Evolutionary conservation across 192 early-diverging fungal genomes (phyloP), one percentile per base, ranked within the genome.

Genomic region (Physocladia obscura): DNA sequence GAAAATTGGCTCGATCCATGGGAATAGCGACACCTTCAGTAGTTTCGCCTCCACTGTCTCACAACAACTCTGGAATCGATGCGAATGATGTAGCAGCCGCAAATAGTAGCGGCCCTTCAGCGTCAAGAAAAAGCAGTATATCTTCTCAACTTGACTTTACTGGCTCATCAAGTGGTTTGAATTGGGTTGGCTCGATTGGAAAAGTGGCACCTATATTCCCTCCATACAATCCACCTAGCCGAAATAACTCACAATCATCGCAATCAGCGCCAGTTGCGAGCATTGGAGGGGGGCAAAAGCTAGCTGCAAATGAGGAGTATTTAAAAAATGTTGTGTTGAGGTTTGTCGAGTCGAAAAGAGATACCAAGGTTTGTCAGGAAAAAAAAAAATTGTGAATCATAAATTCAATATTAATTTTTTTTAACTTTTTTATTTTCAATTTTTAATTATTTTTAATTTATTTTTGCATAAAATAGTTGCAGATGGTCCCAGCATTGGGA

Each of bases 271-370:
- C 49, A 44, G 21, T 22, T 39, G 60, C 39, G 8, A 11, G 22
- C 4, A n/a, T n/a, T n/a, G n/a, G n/a, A n/a, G n/a, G n/a, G n/a
- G n/a, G n/a, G n/a, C n/a, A n/a, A n/a, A 59, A 59, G 35, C 50
- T 68, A 22, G 62, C 61, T 39, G 72, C 89, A 3, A 87, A 90
- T 70, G 54, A 88, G n/a, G 88, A 92, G 62, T 93, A 93, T 59
- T 68, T 92, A 6, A 89, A 88, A 65, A 83, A 87, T 56, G 80
- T 93, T 0, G 60, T 93, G 27, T 40, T 93, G 24, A 89, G 86
- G 70, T 92, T 92, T 69, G 74, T 93, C 68, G 90, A 93, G 76
- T 75, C 82, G 37, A 89, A 82, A 61, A 90, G 84, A 59, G 83
- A 85, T 6, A 88, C 83, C 65, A 79, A 90, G 63, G 89, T 90